phyloP scores from a whole-genome alignment of 2,329 filamentous ascomycete genomes.

The Aspergillus udagawae region DNA sequence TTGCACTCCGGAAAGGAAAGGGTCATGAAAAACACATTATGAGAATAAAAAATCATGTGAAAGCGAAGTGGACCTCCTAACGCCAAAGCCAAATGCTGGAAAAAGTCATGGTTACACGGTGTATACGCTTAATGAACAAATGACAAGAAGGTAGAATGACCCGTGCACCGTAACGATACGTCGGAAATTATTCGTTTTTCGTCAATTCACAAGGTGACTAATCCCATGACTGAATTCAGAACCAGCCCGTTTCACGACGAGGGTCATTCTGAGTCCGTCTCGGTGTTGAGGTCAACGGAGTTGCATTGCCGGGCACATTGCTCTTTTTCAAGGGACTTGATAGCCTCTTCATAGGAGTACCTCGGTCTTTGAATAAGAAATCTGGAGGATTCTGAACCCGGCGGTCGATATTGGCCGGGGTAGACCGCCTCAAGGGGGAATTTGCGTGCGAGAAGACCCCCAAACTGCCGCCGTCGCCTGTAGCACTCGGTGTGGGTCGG shows the following conservation, averaged over 20 bases:
- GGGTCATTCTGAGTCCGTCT: conserved; percentile 28
- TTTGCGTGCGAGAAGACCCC: conserved; percentile 76
- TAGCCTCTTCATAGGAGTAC: conserved; percentile 32
- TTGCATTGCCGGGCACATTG: conserved; percentile 36
- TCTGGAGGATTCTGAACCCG: conserved; percentile 38
- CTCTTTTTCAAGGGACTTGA: conserved; percentile 43
- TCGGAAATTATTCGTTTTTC: not conserved
- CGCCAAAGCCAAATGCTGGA: not conserved
- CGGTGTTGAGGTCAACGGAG: conserved; percentile 29
- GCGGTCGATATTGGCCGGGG: conserved; percentile 52
- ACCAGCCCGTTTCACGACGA: conserved; percentile 30
- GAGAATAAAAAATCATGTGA: not conserved
- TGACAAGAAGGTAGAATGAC: not conserved
- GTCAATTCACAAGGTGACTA: conserved; percentile 1
- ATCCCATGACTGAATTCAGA: conserved; percentile 5
- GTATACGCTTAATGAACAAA: not conserved
- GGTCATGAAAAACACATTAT: not conserved
- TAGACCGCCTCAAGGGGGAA: conserved; percentile 78
- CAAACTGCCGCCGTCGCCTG: conserved; percentile 69
- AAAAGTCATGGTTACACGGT: not conserved
- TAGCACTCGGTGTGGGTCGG: conserved; percentile 38
- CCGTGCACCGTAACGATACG: not conserved
- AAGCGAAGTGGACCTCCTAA: not conserved
- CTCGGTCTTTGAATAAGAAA: conserved; percentile 33
- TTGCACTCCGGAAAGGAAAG: not conserved